Base-by-base conservation (phyloP, 352 stramenopile genomes). In the Phytophthora sansomeana region DNA sequence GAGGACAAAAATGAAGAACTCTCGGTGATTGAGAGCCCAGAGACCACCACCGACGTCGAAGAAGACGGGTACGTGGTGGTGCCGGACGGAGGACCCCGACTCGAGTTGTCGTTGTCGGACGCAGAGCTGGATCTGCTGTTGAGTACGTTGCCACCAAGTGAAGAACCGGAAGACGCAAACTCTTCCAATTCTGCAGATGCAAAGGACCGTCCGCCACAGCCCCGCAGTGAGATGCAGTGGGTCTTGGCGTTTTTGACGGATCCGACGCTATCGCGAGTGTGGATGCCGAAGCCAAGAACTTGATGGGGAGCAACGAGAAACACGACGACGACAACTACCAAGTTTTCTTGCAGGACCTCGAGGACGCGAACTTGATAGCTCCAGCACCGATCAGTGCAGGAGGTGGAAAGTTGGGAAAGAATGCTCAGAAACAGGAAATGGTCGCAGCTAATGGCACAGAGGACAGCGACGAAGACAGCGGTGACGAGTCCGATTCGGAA, bases 291-390 rank as follows among this genome's bases (percentile, higher is more conserved):
- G 80, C 81, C 21, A 92, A 90, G 49, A 74, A 78, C 53, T 57
- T 90, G 46, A 39, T 86, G 17, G 64, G 52, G n/a, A 72, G 47
- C 17, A 30, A 50, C 10, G 74, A 81, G 41, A 77, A 78, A 39
- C 48, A 76, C 21, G 76, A 90, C 3, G 81, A 92, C 38, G 83
- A 92, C 63, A 89, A 90, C 72, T 90, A 88, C 67, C 81, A 92
- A 55, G 78, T 77, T 41, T 92, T 92, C 35, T 42, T 92, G 13
- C 79, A 86, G 39, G 78, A 87, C 32, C 72, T 90, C 30, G 63
- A 74, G 10, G 68, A 89, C 0, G 81, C 78, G 11, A 89, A 89
- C 29, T 44, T 92, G 14, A 41, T 83, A 36, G 47, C 58, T 4
- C 66, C 65, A 14, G 47, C 74, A 8, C 61, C 69, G 13, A 47